Percentiles rank a stretch among this genome's conserved stretches.
phyloP scores from a whole-genome alignment of 768 basidiomycete genomes.

The Amylocystis lapponica region DNA sequence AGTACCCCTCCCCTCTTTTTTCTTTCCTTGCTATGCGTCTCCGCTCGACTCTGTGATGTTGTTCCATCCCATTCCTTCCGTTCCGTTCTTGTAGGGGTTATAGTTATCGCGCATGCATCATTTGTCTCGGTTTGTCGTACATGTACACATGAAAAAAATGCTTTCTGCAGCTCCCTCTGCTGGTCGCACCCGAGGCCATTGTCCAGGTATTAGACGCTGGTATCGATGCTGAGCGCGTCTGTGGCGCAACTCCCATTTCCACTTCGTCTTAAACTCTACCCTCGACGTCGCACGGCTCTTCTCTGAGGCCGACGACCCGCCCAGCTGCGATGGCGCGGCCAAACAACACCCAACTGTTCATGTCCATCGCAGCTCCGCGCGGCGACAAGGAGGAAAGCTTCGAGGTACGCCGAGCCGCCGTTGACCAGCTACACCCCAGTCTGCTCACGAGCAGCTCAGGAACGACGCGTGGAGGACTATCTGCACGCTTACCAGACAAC shows the following conservation, averaged over 20 bases:
- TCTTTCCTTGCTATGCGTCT: neutral
- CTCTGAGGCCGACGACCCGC: too few species aligned
- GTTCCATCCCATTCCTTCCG: neutral
- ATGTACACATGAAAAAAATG: slow-evolving; percentile 8
- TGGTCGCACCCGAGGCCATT: neutral
- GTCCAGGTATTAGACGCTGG: too few species aligned
- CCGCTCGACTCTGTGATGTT: neutral
- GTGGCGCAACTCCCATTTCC: too few species aligned
- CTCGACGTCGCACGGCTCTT: too few species aligned
- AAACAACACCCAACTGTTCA: too few species aligned
- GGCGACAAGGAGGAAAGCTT: slow-evolving; percentile 16
- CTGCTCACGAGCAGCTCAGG: slow-evolving; percentile 29
- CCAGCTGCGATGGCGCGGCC: too few species aligned
- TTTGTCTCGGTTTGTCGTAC: slow-evolving; percentile 6
- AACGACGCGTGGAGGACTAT: slow-evolving; percentile 52
- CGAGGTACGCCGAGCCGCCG: slow-evolving; percentile 14
- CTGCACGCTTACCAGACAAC: slow-evolving; percentile 41
- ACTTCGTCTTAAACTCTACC: too few species aligned
- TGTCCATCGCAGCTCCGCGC: slow-evolving; percentile 15
- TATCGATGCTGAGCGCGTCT: too few species aligned
- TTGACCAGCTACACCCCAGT: neutral
- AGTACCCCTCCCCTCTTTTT: neutral
- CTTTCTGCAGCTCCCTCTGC: neutral
- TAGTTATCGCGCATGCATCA: slow-evolving; percentile 4
- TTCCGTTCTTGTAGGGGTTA: slow-evolving; percentile 2